Evolutionary conservation across 2,329 filamentous ascomycete genomes (phyloP), one percentile per base, ranked within the genome.

Genomic region (Botryosphaeria dothidea): DNA sequence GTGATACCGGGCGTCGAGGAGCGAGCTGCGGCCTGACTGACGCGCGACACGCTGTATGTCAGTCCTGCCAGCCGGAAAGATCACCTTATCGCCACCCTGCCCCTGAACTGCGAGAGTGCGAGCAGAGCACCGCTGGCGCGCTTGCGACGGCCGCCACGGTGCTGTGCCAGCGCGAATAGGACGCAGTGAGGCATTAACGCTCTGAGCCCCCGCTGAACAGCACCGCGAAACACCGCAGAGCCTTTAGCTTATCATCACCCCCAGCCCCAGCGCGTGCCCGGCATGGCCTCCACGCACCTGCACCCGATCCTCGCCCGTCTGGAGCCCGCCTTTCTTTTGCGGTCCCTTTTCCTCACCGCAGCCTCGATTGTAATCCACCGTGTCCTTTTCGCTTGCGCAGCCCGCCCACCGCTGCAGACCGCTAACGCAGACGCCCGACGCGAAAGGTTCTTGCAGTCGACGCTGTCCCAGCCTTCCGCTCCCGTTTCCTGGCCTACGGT

Each of bases 401-500:
- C 58, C 61, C 56, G 46, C 34, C 45, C 45, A 57, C 34, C 34
- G 51, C 61, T 64, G 49, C 45, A 62, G 54, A 51, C 69, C 60
- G 48, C 56, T 61, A 23, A 64, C 49, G 15, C 29, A 43, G 66
- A 60, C n/a, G 67, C 71, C 71, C 69, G n/a, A 11, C 31, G 67
- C 51, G 13, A 36, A 72, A 83, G 82, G 78, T 86, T 36, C 72
- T 88, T 62, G 73, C 82, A 56, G 77, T 86, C 66, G 82, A 82
- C 72, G 74, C 79, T 67, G 75, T 85, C 46, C 82, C 84, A 65
- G 73, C 80, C 48, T 76, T 89, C 56, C 81, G 80, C 68, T 69
- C 71, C 65, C 85, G 86, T 61, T 88, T 89, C 73, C 79, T 89
- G 58, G 77, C 81, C 54, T 90, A 90, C 73, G 87, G 87, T 62